A percentile compares a stretch with the other conserved stretches of the same genome.
phyloP scores from a whole-genome alignment of 2,329 filamentous ascomycete species.

The Acephala macrosclerotiorum region DNA sequence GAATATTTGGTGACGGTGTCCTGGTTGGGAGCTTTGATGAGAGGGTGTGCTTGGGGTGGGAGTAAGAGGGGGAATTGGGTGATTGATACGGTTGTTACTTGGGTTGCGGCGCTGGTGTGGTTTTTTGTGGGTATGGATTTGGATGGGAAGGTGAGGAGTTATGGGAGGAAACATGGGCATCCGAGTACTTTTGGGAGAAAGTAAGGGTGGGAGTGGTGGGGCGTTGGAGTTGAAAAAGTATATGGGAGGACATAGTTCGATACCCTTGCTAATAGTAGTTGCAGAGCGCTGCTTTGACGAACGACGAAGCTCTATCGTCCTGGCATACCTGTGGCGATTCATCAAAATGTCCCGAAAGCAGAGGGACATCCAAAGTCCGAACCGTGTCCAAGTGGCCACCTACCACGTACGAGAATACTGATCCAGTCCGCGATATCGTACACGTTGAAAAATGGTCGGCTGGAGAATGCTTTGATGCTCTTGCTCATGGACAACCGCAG shows the following conservation, averaged over 20 bases:
- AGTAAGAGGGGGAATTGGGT: conserved; percentile 65
- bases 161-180: conserved; percentile 64
- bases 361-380: too few species aligned
- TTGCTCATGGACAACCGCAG: too few species aligned
- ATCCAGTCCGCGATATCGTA: too few species aligned
- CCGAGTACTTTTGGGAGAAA: conserved; percentile 51
- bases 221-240: neutral
- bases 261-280: neutral
- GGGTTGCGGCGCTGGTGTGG: conserved; percentile 62
- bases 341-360: too few species aligned
- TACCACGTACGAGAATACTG: too few species aligned
- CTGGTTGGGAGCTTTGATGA: conserved; percentile 75
- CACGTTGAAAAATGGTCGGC: too few species aligned
- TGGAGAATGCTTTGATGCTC: too few species aligned
- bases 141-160: conserved; percentile 63
- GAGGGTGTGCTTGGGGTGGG: conserved; percentile 64
- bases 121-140: conserved; percentile 64
- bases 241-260: neutral
- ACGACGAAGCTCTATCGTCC: too few species aligned
- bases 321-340: too few species aligned
- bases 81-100: conserved; percentile 63
- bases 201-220: neutral
- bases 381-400: too few species aligned
- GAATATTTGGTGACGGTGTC: conserved; percentile 82
- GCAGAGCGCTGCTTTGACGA: neutral